Evolutionary conservation across 2,329 filamentous ascomycete genomes (phyloP).

Genomic region (Sporothrix schenckii): DNA sequence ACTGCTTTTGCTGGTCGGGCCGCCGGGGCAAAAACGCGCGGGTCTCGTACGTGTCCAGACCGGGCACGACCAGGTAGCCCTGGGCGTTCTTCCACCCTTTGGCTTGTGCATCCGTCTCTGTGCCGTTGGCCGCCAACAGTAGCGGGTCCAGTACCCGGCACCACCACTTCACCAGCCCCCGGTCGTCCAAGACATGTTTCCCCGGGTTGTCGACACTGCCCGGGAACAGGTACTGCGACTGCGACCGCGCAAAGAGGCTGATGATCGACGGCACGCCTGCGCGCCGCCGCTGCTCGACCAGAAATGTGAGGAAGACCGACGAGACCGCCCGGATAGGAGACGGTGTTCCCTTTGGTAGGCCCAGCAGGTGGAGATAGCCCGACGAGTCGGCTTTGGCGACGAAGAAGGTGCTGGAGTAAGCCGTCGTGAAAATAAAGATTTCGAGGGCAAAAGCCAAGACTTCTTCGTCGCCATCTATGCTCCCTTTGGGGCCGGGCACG

Average conservation of each 20-base stretch:
- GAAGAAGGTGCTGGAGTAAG: constrained; percentile 81
- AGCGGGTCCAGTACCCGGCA: constrained; percentile 82
- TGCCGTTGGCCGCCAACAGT: constrained; percentile 49
- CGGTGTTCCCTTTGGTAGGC: constrained; percentile 62
- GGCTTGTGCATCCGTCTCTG: not conserved
- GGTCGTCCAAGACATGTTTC: constrained; percentile 91
- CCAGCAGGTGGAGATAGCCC: constrained; percentile 73
- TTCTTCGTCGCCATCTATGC: constrained; percentile 36
- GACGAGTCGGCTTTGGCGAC: constrained; percentile 97
- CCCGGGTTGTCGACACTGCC: constrained; percentile 80
- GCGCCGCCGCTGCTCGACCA: constrained; percentile 69
- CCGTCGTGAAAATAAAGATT: constrained; percentile 82
- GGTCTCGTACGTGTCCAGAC: constrained; percentile 79
- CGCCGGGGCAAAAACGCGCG: constrained; percentile 72
- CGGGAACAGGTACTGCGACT: constrained; percentile 93
- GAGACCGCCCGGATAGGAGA: constrained; percentile 77
- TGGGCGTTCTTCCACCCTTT: not conserved
- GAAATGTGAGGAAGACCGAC: constrained; percentile 72
- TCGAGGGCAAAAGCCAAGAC: constrained; percentile 82
- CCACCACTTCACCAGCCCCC: constrained; percentile 94
- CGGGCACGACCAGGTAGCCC: constrained; percentile 87
- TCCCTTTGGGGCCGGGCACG: not conserved
- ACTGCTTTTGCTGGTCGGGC: constrained; percentile 48
- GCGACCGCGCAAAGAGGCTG: constrained; percentile 88
- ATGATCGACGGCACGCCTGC: constrained; percentile 71